Evolutionary conservation across 805 yeast genomes (phyloP), one percentile per base, ranked within the genome.

Genomic region (Isabelozyma heimii): DNA sequence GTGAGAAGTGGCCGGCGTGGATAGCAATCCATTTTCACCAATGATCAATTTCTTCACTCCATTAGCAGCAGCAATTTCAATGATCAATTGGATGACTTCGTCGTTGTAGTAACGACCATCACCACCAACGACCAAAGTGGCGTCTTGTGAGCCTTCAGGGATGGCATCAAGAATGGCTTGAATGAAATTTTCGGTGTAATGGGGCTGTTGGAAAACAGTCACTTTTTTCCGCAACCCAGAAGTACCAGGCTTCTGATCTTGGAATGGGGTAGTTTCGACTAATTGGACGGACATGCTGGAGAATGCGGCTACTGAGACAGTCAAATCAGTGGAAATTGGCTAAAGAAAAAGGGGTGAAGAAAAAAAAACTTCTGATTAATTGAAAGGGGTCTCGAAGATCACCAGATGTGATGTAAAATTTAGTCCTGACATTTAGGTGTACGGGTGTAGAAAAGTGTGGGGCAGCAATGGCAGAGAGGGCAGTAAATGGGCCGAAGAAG

Each of bases 1-100:
- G 64, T 91, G 89, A n/a, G 97, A 89, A 16, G 97, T 92, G 14
- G 98, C 97, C 1, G 98, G 99, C 4, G 99, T 94, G 16, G 97
- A 89, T 46, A 94, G 75, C 50, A 94, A 77, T 16, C 97, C 97
- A 60, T 87, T 62, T 60, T 89, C 89, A 52, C 99, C 99, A 53
- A 92, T 76, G 56, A 92, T 85, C 60, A 92, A 73, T 66, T 89
- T 89, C 59, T 73, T 76, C 47, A 91, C 96, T 37, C 96, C 96
- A 64, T 92, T 92, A 43, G 92, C 99, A 30, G 96, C 95, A 51
- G 89, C 86, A 47, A 92, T 89, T 57, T 83, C 72, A 35, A 89
- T 87, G 60, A 92, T 92, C 63, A 85, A 72, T 64, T 90, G 89
- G 59, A 94, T 81, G 39, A 91, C 91, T 42, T 76, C 79, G 57